Conservation (phyloP, 495 filamentous ascomycete species). For the Xylaria acuta region DNA sequence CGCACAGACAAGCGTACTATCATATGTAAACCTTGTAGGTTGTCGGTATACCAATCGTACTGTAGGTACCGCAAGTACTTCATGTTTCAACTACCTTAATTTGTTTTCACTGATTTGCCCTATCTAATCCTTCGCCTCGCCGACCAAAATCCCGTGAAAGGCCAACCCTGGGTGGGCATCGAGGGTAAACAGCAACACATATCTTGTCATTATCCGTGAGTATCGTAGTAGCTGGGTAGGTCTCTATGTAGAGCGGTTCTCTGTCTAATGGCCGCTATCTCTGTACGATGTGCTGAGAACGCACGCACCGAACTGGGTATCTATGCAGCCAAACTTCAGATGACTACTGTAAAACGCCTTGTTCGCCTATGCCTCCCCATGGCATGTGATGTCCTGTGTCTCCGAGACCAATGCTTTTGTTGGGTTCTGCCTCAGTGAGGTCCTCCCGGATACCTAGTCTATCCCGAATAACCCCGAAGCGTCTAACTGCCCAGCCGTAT, state of each 20-base stretch:
- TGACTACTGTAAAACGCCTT: constrained; percentile 23
- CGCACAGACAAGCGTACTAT: no score
- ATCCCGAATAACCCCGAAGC: neutral
- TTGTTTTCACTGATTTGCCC: neutral
- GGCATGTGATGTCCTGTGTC: constrained; percentile 6
- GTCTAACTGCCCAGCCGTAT: neutral
- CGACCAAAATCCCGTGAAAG: neutral
- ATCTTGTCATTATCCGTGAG: constrained; percentile 4
- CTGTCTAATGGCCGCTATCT: constrained; percentile 21
- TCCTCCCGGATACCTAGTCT: neutral
- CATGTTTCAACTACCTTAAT: no score
- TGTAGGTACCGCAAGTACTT: no score
- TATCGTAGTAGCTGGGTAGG: constrained; percentile 9
- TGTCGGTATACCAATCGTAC: neutral
- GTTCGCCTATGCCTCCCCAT: constrained; percentile 13
- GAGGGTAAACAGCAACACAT: neutral
- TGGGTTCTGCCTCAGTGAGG: neutral
- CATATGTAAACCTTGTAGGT: no score
- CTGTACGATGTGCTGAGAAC: constrained; percentile 16
- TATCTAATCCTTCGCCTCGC: neutral
- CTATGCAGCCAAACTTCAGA: constrained; percentile 22
- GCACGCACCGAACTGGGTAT: constrained; percentile 26
- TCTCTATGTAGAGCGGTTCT: constrained; percentile 17
- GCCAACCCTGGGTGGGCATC: neutral
- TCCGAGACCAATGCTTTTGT: constrained; percentile 2